Percentiles rank a stretch among this genome's conserved stretches.
These are phyloP conservation scores for Tagetes patula DNA, from an alignment of 129 eudicot genomes.

Conservation along the genomic window DNA sequence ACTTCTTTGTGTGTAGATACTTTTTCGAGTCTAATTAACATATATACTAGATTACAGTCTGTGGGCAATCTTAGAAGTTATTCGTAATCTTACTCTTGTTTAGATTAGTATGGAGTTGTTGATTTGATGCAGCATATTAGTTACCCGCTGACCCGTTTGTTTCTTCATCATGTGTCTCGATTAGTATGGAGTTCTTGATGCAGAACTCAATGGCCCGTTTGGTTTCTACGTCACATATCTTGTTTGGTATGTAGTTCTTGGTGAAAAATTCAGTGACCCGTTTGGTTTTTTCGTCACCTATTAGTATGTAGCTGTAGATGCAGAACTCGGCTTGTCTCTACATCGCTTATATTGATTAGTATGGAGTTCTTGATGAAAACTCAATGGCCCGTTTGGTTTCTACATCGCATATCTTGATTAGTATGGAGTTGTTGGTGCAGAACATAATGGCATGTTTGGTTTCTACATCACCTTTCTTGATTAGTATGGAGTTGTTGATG, in stretches of 20 bases:
- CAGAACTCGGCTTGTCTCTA: background rate
- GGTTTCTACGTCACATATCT: background rate
- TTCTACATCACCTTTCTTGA: background rate
- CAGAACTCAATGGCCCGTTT: background rate
- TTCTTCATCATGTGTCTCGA: background rate
- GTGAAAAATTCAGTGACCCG: background rate
- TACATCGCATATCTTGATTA: background rate
- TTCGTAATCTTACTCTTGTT: conserved; percentile 4
- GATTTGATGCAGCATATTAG: conserved; percentile 3
- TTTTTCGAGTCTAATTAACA: background rate
- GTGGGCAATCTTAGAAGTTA: conserved; percentile 12
- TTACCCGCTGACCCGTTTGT: background rate
- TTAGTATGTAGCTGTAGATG: no score
- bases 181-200: conserved; percentile 2
- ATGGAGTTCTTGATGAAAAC: no score
- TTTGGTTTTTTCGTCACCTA: background rate
- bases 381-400: background rate
- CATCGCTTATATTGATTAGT: no score
- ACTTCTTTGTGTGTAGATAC: background rate
- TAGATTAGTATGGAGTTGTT: background rate
- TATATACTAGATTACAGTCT: conserved; percentile 1
- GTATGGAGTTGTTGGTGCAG: conserved; percentile 4
- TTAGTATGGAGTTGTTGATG: no score
- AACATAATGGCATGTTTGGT: background rate
- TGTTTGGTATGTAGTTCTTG: background rate